Evolutionary conservation across 305 asterid species (phyloP), one percentile per base, ranked within the genome.

Genomic region (Rubia occidens): DNA sequence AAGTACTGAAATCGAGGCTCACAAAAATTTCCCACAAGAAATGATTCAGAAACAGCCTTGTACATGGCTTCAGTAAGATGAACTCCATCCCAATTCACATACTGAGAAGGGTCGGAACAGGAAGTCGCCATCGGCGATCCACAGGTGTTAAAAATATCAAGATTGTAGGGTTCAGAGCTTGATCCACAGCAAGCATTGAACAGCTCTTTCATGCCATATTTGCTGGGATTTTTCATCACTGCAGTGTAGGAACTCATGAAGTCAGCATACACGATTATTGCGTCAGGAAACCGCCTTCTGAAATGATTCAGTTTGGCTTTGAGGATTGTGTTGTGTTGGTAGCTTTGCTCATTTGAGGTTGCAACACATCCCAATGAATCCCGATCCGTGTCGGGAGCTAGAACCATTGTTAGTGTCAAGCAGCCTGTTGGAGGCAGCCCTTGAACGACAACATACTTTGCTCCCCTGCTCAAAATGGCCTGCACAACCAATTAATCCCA

Each of bases 361-460:
- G 67, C 89, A 0, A 81, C 89, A 8, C 98, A 91, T 0, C 94
- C 95, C 32, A 72, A 14, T 5, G 21, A 70, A 68, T 89, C 97
- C 64, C 92, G 68, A 68, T 87, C 95, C 5, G 72, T 76, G 0
- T 74, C 62, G 0, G 87, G 79, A 2, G 90, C 82, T 2, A 91
- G 78, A 26, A 69, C 66, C 85, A 86, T 66, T 11, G 95, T 32
- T 13, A 85, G 60, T 4, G 97, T 82, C 17, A 86, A 76, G 83
- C 96, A 89, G 3, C 97, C 97, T 8, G 95, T 84, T 18, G 97
- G 81, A 3, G 97, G 95, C 5, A 91, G 87, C 42, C 97, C 97
- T 73, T 91, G 85, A 2, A 91, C 92, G 0, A 91, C 85, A 0
- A 91, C 60, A 21, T 91, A 82, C 62, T 82, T 89, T 21, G 96